Conservation (phyloP, 805 yeast species). For the Ogataea zsoltii region DNA sequence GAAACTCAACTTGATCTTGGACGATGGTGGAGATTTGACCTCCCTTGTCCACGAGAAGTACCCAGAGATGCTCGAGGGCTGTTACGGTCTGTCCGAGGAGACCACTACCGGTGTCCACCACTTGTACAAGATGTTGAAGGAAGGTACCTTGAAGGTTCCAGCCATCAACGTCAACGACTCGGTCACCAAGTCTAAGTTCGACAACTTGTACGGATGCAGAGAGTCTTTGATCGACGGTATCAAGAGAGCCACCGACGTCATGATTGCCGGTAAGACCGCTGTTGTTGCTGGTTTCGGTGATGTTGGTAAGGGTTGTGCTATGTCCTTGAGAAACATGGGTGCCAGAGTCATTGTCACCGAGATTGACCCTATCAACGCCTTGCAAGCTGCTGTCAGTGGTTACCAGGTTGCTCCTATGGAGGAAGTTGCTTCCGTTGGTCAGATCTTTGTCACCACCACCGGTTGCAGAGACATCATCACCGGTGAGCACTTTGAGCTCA, state of each 20-base stretch:
- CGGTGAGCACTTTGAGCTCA: constrained; percentile 78
- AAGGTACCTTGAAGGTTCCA: constrained; percentile 89
- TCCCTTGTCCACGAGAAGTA: constrained; percentile 94
- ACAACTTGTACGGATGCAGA: constrained; percentile 99
- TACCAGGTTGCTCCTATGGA: constrained; percentile 96
- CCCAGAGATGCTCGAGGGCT: constrained; percentile 95
- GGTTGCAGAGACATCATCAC: constrained; percentile 99
- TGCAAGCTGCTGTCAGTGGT: constrained; percentile 99
- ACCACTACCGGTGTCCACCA: constrained; percentile 99
- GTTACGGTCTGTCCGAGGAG: constrained; percentile 97
- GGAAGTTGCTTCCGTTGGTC: constrained; percentile 90
- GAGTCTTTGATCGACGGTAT: constrained; percentile 98
- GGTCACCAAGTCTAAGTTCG: constrained; percentile 98
- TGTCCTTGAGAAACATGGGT: constrained; percentile 98
- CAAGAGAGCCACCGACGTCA: constrained; percentile 99
- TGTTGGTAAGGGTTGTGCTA: constrained; percentile 99
- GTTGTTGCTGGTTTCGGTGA: constrained; percentile 99
- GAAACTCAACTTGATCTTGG: constrained; percentile 94
- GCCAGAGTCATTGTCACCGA: constrained; percentile 97
- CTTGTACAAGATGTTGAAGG: constrained; percentile 92
- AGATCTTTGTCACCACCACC: constrained; percentile 98
- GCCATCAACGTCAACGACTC: constrained; percentile 99
- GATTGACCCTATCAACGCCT: constrained; percentile 97
- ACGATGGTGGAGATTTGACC: constrained; percentile 99
- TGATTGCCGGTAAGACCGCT: constrained; percentile 99